These are phyloP conservation scores for Pseudocercospora macadamiae DNA, from an alignment of 2,329 filamentous ascomycete genomes.

Conservation along the genomic window DNA sequence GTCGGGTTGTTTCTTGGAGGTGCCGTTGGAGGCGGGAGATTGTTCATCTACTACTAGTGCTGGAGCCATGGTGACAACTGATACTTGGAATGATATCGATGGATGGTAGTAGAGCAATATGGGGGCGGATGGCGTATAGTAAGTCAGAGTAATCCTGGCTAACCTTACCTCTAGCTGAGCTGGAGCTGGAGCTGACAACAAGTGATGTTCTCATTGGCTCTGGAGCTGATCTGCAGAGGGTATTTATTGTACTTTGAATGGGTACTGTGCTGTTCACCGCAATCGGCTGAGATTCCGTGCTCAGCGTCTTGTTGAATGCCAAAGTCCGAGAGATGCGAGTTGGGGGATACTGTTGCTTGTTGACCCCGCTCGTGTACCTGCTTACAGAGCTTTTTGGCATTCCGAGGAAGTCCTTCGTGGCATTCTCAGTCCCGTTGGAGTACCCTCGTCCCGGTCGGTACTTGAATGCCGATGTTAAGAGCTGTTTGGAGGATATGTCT, in stretches of 20 bases:
- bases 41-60: conserved; percentile 9
- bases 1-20: conserved; percentile 10
- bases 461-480: not conserved
- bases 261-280: not conserved
- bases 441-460: not conserved
- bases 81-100: not conserved
- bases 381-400: not conserved
- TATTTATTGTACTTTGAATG: not conserved
- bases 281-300: not conserved
- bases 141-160: not conserved
- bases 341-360: not conserved
- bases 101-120: too few relatives aligned
- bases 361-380: not conserved
- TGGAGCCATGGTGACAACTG: conserved; percentile 14
- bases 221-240: not conserved
- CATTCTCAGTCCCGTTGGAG: not conserved
- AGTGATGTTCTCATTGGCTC: not conserved
- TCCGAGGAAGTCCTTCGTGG: not conserved
- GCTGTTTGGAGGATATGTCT: too few relatives aligned
- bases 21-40: conserved; percentile 4
- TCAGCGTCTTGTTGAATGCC: not conserved
- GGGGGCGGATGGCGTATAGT: not conserved
- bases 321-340: not conserved
- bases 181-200: not conserved
- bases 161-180: not conserved